These are phyloP conservation scores for Berberis vulgaris DNA, from an alignment of 164 flowering plant species.

Conservation along the genomic window DNA sequence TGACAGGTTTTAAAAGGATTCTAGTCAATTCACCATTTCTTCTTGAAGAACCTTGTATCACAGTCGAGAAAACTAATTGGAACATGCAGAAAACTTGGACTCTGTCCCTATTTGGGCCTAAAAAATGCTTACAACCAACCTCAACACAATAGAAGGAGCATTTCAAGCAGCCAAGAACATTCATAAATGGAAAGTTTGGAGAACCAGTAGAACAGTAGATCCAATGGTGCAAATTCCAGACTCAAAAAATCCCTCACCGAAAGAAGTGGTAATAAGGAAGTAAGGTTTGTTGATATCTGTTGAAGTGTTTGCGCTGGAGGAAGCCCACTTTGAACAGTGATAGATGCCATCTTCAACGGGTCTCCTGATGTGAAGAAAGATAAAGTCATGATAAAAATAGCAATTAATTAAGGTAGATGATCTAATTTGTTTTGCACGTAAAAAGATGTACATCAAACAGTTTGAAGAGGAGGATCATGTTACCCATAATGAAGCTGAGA, in stretches of 20 bases:
- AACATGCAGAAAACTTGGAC: too few species aligned
- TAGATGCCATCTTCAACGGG: conserved; percentile 77
- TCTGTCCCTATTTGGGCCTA: too few species aligned
- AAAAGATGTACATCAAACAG: neutral
- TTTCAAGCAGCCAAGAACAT: too few species aligned
- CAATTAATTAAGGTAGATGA: too few species aligned
- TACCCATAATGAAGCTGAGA: conserved; percentile 71
- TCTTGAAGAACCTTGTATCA: too few species aligned
- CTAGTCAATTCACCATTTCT: too few species aligned
- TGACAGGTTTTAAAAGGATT: too few species aligned
- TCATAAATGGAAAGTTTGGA: neutral
- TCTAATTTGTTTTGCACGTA: too few species aligned
- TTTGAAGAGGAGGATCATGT: conserved; percentile 1
- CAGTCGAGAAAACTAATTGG: too few species aligned
- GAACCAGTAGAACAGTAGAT: neutral
- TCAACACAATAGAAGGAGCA: too few species aligned
- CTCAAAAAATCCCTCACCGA: conserved; percentile 45
- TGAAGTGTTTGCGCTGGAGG: conserved; percentile 40
- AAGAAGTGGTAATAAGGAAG: conserved; percentile 61
- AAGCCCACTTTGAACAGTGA: conserved; percentile 34
- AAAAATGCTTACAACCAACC: too few species aligned
- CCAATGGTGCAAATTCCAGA: neutral
- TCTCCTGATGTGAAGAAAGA: conserved; percentile 48
- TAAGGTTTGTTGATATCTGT: conserved; percentile 46
- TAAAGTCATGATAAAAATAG: too few species aligned